Percentiles rank a stretch among this genome's conserved stretches.
Evolutionary conservation across 305 asterid species (phyloP).

Genomic region (Fraxinus paxiana): DNA sequence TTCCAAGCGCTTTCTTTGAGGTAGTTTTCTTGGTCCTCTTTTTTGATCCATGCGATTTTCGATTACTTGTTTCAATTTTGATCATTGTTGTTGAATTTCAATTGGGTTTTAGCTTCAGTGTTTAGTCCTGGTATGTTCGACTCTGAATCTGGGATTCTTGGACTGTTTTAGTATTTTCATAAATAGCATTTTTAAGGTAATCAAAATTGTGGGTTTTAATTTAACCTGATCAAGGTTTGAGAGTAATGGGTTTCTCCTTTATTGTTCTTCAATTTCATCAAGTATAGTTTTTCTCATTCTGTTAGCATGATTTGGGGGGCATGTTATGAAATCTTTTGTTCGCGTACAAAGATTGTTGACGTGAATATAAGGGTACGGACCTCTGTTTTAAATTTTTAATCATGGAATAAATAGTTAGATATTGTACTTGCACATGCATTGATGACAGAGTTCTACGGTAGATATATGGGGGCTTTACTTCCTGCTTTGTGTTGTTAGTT

Average conservation of each 20-base stretch:
- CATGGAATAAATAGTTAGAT: background rate
- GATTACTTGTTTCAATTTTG: slow-evolving; percentile 11
- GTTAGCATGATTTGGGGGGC: background rate
- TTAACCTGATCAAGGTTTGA: slow-evolving; percentile 28
- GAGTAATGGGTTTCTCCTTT: background rate
- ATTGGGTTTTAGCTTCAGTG: slow-evolving; percentile 30
- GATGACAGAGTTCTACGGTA: background rate
- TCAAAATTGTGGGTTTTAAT: slow-evolving; percentile 30
- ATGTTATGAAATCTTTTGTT: background rate
- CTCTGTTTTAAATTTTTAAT: background rate
- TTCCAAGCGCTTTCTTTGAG: slow-evolving; percentile 2
- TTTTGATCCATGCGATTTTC: slow-evolving; percentile 24
- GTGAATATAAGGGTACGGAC: background rate
- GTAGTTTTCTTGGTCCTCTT: slow-evolving; percentile 8
- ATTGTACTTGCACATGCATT: background rate
- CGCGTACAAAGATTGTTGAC: background rate
- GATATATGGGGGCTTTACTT: background rate
- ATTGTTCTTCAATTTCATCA: background rate
- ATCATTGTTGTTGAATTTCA: slow-evolving; percentile 25
- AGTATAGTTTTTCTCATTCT: background rate
- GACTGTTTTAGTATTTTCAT: slow-evolving; percentile 23
- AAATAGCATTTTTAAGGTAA: slow-evolving; percentile 9
- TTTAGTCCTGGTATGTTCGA: slow-evolving; percentile 21
- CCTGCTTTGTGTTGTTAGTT: background rate
- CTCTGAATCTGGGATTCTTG: slow-evolving; percentile 23